phyloP scores from a whole-genome alignment of 2,329 filamentous ascomycete genomes.

The Neofusicoccum laricinum region DNA sequence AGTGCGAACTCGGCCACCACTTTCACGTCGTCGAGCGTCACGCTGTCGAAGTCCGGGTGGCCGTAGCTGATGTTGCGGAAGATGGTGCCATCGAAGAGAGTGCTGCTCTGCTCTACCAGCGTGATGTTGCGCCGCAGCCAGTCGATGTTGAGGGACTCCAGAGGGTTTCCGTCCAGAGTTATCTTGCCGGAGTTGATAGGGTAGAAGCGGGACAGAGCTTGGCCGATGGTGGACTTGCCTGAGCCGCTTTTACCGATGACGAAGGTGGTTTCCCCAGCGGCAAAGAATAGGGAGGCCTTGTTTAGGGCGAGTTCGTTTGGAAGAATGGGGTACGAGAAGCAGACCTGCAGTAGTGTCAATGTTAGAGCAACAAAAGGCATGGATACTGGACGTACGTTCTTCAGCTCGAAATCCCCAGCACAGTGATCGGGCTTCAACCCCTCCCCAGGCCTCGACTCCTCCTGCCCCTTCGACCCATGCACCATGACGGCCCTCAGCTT shows the following conservation, averaged over 20 bases:
- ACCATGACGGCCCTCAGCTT: constrained; percentile 53
- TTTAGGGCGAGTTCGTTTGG: constrained; percentile 59
- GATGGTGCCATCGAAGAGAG: constrained; percentile 79
- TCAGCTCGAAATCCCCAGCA: constrained; percentile 66
- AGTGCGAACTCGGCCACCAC: constrained; percentile 65
- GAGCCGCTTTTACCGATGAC: constrained; percentile 84
- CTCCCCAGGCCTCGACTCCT: constrained; percentile 19
- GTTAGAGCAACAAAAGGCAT: background rate
- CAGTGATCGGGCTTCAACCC: constrained; percentile 42
- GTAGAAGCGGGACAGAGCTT: constrained; percentile 78
- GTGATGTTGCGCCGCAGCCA: constrained; percentile 80
- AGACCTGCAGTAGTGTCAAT: constrained; percentile 55
- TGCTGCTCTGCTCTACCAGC: constrained; percentile 76
- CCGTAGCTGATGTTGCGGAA: constrained; percentile 77
- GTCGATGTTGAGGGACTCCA: constrained; percentile 60
- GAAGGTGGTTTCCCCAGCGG: constrained; percentile 70
- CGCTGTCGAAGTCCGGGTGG: constrained; percentile 46
- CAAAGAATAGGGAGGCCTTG: constrained; percentile 65
- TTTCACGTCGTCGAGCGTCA: constrained; percentile 56
- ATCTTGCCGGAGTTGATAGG: constrained; percentile 63
- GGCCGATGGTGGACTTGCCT: constrained; percentile 85
- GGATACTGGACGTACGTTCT: constrained; percentile 49
- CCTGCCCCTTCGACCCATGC: constrained; percentile 28
- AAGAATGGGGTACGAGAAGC: constrained; percentile 76
- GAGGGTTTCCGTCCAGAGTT: constrained; percentile 61